Evolutionary conservation across 352 stramenopile species (phyloP), one percentile per base, ranked within the genome.

Genomic region (Discostella stelligera): DNA sequence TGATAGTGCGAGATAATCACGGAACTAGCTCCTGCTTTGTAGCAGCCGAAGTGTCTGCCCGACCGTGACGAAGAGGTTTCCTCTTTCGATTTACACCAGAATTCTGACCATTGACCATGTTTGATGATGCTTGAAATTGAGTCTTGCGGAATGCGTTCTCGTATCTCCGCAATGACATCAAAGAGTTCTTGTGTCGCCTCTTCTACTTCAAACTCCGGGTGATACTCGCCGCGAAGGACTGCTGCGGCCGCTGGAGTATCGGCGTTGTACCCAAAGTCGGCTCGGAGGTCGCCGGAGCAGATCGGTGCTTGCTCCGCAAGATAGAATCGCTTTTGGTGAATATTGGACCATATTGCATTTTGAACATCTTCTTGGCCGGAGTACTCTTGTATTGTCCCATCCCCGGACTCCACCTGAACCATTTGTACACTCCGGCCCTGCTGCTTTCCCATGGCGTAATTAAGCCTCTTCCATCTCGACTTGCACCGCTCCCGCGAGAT

Each of bases 51-150:
- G 32, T 80, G 73, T 0, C 77, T 37, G 6, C 63, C 44, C 6
- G 71, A 82, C 7, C 56, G 21, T 30, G 78, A 85, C 0, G 73
- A 85, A 0, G 73, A 82, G 0, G 78, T 85, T 27, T 76, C 48
- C 55, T 79, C 73, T 4, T 66, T 64, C 18, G 55, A 18, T 23
- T 66, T 79, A 14, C 23, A 46, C 77, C 72, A 81, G 4, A 39
- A n/a, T 5, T 25, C 3, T 48, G 30, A 16, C 52, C 70, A 73
- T 5, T 32, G 9, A n/a, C 61, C 48, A 16, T 39, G 18, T 0
- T 37, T 55, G 18, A 69, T 62, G 18, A 20, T 30, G 21, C 30
- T 70, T 23, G 18, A 11, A 9, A 71, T 44, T 0, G 69, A 77
- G 11, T 71, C 20, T 21, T 49, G 21, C 0, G 71, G 55, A 8